Percentiles rank a stretch among this genome's conserved stretches.
These are phyloP conservation scores for Penicillium sp. DNA, from an alignment of 2,329 filamentous ascomycete species.

Conservation along the genomic window DNA sequence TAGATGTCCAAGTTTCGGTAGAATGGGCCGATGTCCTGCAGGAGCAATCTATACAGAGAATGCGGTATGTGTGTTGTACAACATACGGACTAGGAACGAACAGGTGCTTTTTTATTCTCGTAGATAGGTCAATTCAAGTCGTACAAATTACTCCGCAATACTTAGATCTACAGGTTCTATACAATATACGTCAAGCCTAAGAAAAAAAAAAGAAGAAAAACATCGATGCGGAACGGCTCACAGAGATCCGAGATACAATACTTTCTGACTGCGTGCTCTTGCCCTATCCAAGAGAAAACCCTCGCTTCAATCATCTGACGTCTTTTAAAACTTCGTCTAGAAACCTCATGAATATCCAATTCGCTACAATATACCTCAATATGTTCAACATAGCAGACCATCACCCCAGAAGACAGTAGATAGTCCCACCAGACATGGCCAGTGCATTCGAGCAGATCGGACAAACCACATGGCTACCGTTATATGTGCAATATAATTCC, in stretches of 20 bases:
- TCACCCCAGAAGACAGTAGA: not conserved
- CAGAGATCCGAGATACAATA: not conserved
- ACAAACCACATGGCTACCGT: slow-evolving; percentile 3
- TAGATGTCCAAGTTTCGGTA: not conserved
- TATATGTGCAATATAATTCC: not conserved
- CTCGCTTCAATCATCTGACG: too few species aligned
- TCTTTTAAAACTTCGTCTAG: too few species aligned
- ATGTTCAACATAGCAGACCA: too few species aligned
- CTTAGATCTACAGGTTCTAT: not conserved
- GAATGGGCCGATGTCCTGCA: slow-evolving; percentile 10
- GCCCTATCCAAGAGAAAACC: too few species aligned
- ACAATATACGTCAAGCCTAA: too few species aligned
- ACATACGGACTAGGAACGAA: too few species aligned
- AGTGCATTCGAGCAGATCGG: not conserved
- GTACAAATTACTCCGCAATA: too few species aligned
- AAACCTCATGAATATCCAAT: not conserved
- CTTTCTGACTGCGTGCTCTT: too few species aligned
- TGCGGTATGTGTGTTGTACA: not conserved
- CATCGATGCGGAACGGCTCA: not conserved
- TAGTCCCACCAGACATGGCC: not conserved
- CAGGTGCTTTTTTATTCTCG: not conserved
- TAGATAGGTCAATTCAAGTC: not conserved
- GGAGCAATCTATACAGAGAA: not conserved
- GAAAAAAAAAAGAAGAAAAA: too few species aligned
- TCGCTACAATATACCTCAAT: not conserved